Evolutionary conservation across 257 asterid genomes (phyloP), one percentile per base, ranked within the genome.

Genomic region (Paraleonurus japonicus): DNA sequence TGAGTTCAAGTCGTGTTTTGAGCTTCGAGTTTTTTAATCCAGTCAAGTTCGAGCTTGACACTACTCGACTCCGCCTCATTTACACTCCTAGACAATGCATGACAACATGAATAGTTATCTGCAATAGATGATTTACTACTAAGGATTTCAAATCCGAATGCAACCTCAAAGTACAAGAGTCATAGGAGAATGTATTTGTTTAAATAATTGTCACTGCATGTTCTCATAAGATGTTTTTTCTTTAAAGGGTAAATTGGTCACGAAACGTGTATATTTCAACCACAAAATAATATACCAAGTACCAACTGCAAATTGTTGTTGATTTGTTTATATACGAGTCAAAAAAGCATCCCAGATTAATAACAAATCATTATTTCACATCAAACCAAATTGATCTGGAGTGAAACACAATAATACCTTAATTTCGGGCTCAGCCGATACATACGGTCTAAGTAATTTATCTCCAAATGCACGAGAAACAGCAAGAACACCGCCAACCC

Each of bases 391-490:
- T 45, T 45, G 20, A 45, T 45, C 17, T 33, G 45, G 76, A 74
- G 51, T 19, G 5, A 48, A 65, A 57, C n/a, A 28, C 54, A 23
- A 69, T 5, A 12, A 11, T 74, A 89, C 96, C 96, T 82, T 83
- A 69, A 89, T 89, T 78, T 89, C 96, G 5, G 96, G 92, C 72
- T 86, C 96, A 23, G 96, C 92, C 54, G 81, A 82, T 43, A 89
- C 88, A 78, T 75, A 90, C 59, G 87, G 93, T 81, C 87, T 85
- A 20, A 90, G 86, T 61, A 85, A 70, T 81, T 81, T 85, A 79
- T 89, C 95, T 39, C 96, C 96, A 79, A 89, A 89, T 64, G 96
- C 92, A 76, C 97, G 93, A 78, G 97, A 90, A 76, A 90, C 94
- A 35, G 97, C 96, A 74, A 90, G 92, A 81, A 90, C 91, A 28